A percentile compares a stretch with the other conserved stretches of the same genome.
Evolutionary conservation across 2,329 filamentous ascomycete species (phyloP).

Genomic region (Scolecobasidium constrictum): DNA sequence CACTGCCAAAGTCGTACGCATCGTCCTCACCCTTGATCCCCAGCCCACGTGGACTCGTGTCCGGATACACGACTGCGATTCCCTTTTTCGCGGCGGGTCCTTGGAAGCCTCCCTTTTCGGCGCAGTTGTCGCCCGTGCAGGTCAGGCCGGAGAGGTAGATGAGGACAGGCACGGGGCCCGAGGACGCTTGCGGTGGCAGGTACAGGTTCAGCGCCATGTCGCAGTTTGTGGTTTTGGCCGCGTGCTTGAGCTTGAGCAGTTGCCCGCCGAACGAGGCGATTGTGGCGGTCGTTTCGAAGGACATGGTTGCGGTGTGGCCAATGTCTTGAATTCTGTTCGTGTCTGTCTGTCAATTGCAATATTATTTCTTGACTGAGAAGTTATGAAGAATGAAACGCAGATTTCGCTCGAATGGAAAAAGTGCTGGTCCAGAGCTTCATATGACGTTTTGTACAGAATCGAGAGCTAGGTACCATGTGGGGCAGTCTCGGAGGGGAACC

Average conservation of each 20-base stretch:
- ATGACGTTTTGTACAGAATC: too few relatives aligned
- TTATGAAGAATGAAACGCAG: too few relatives aligned
- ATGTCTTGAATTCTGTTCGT: too few relatives aligned
- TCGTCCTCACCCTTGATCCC: slow-evolving; percentile 77
- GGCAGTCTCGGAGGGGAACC: too few relatives aligned
- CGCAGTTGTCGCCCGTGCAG: slow-evolving; percentile 76
- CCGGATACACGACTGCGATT: slow-evolving; percentile 89
- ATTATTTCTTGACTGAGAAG: too few relatives aligned
- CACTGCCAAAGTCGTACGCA: slow-evolving; percentile 80
- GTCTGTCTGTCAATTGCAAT: too few relatives aligned
- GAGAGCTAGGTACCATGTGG: too few relatives aligned
- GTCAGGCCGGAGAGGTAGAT: slow-evolving; percentile 92
- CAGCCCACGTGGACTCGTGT: slow-evolving; percentile 84
- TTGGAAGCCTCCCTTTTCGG: slow-evolving; percentile 82
- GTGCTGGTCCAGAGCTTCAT: too few relatives aligned
- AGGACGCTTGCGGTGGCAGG: slow-evolving; percentile 61
- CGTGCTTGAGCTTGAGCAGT: slow-evolving; percentile 86
- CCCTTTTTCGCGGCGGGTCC: slow-evolving; percentile 66
- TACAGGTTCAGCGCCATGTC: slow-evolving; percentile 92
- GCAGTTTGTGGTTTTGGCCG: slow-evolving; percentile 66
- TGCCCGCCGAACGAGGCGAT: slow-evolving; percentile 90
- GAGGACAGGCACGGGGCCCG: slow-evolving; percentile 65
- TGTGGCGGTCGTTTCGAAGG: slow-evolving; percentile 79
- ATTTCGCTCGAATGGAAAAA: too few relatives aligned
- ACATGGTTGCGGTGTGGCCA: too few relatives aligned